Conservation (phyloP, 2,329 filamentous ascomycete species). For the Diaporthe sp. region DNA sequence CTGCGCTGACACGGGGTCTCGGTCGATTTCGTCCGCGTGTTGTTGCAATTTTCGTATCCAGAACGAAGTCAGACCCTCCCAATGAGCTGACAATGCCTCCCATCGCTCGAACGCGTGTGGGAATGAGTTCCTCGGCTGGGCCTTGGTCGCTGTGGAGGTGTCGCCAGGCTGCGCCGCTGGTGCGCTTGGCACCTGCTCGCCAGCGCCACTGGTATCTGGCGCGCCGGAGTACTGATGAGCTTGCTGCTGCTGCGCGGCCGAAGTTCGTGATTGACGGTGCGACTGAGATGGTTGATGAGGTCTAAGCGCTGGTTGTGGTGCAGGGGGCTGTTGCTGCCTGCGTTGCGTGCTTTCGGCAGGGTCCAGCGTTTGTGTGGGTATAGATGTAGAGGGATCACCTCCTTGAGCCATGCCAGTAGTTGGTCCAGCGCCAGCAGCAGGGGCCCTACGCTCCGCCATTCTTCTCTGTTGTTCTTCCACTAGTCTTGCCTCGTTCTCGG, state of each 20-base stretch:
- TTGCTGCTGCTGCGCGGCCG: constrained; percentile 45
- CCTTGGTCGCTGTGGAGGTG: constrained; percentile 48
- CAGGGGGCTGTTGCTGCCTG: constrained; percentile 46
- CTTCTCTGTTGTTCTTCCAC: constrained; percentile 67
- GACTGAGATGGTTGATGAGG: constrained; percentile 40
- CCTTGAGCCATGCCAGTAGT: constrained; percentile 44
- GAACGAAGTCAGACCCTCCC: constrained; percentile 97
- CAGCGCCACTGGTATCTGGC: constrained; percentile 25
- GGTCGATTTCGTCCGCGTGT: constrained; percentile 86
- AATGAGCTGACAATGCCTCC: constrained; percentile 96
- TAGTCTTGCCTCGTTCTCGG: constrained; percentile 67
- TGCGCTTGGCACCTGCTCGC: constrained; percentile 34
- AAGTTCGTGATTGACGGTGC: constrained; percentile 41
- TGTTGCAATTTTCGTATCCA: constrained; percentile 95
- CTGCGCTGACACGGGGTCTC: constrained; percentile 87
- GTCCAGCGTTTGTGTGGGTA: constrained; percentile 50
- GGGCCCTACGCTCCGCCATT: constrained; percentile 72
- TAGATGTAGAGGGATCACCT: constrained; percentile 42
- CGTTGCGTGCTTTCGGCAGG: constrained; percentile 46
- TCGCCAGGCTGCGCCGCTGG: constrained; percentile 47
- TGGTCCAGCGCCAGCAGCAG: constrained; percentile 57
- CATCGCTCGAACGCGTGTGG: constrained; percentile 98
- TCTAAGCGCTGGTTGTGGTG: constrained; percentile 40
- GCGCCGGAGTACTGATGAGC: constrained; percentile 43
- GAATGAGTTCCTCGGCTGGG: constrained; percentile 76